These are phyloP conservation scores for Pseudogymnoascus sp. DNA, from an alignment of 2,329 filamentous ascomycete genomes.

Conservation along the genomic window DNA sequence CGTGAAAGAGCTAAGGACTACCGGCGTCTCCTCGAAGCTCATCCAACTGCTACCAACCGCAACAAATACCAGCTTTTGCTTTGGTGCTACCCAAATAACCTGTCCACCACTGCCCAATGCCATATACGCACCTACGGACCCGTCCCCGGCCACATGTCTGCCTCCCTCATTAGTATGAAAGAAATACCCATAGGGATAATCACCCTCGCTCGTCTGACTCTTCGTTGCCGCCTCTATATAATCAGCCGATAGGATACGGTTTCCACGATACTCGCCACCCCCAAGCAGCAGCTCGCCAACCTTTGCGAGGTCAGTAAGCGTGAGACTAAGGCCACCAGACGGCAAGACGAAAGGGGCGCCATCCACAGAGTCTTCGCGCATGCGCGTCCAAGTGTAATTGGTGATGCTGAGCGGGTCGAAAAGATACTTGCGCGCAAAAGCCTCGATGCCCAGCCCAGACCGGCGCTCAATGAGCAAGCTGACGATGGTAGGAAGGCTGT, in stretches of 20 bases:
- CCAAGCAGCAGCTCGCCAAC: neutral
- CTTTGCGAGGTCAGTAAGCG: neutral
- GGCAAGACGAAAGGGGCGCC: neutral
- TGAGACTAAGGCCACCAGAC: neutral
- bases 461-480: neutral
- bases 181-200: neutral
- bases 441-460: neutral
- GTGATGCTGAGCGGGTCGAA: neutral
- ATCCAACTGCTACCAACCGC: neutral
- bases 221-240: neutral
- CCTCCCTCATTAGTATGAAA: neutral
- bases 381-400: neutral
- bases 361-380: neutral
- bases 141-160: neutral
- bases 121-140: neutral
- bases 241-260: neutral
- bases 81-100: constrained; percentile 3
- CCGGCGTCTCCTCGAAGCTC: neutral
- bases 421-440: neutral
- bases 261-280: neutral
- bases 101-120: neutral
- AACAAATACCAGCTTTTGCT: neutral
- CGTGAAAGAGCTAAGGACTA: neutral
- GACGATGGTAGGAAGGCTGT: neutral
- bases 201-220: neutral